A percentile compares a stretch with the other conserved stretches of the same genome.
Conservation (phyloP, 441 rosid genomes). For the Bocquillonia castaneifolia region DNA sequence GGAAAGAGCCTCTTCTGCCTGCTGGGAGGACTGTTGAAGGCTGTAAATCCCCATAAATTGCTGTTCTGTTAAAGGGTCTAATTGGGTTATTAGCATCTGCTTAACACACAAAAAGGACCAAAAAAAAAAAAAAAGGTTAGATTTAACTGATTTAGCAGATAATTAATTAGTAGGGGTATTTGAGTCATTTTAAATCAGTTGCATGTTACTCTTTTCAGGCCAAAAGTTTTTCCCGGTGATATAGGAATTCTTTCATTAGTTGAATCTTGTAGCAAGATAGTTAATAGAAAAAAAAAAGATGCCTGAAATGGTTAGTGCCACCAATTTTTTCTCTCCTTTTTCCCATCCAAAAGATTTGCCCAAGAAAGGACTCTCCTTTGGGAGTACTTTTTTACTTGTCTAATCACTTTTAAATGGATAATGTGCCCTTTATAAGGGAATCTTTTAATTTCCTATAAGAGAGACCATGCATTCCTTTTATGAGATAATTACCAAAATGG, state of each 20-base stretch:
- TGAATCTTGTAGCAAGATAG: background rate
- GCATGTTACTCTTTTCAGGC: slow-evolving; percentile 1
- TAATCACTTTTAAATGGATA: slow-evolving; percentile 18
- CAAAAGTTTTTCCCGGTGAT: background rate
- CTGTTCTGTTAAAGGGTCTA: slow-evolving; percentile 88
- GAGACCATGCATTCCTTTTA: background rate
- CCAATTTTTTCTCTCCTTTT: background rate
- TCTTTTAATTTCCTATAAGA: slow-evolving; percentile 15
- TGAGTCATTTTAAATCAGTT: background rate
- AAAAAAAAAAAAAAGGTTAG: background rate
- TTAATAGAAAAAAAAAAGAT: background rate
- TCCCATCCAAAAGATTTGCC: no score
- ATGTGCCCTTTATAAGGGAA: slow-evolving; percentile 22
- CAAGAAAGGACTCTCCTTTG: slow-evolving; percentile 11
- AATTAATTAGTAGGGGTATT: background rate
- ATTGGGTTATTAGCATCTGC: slow-evolving; percentile 61
- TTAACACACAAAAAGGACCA: background rate
- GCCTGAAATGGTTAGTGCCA: background rate
- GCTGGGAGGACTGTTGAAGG: slow-evolving; percentile 84
- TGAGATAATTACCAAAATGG: slow-evolving; percentile 7
- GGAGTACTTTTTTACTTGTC: slow-evolving; percentile 16
- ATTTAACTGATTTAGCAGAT: background rate
- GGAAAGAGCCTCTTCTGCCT: slow-evolving; percentile 85
- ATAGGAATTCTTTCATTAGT: background rate
- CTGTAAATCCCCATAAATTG: slow-evolving; percentile 81